Evolutionary conservation across 768 basidiomycete species (phyloP).

Genomic region (Mycena haematopus): DNA sequence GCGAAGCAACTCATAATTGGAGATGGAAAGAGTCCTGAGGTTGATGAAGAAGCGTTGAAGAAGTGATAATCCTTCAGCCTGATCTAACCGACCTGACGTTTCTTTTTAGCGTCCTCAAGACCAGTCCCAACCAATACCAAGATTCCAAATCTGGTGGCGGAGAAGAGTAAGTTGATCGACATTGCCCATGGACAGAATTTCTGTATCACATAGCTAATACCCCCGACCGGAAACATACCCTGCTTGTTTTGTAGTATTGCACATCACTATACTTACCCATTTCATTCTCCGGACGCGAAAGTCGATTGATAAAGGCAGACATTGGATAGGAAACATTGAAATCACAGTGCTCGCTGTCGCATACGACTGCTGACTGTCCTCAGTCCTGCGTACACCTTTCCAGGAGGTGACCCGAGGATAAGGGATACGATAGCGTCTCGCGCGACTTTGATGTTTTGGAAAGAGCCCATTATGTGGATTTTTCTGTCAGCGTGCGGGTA

Average conservation of each 20-base stretch:
- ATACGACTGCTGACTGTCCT: slow-evolving; percentile 91
- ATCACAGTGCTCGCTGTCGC: slow-evolving; percentile 87
- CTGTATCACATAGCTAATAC: slow-evolving; percentile 26
- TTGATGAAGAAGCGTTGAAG: slow-evolving; percentile 59
- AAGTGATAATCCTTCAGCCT: slow-evolving; percentile 52
- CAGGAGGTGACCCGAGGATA: slow-evolving; percentile 94
- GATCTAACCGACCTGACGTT: not conserved
- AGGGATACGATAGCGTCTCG: slow-evolving; percentile 95
- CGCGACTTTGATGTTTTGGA: slow-evolving; percentile 98
- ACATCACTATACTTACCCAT: slow-evolving; percentile 23
- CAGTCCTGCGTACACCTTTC: slow-evolving; percentile 90
- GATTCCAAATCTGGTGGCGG: slow-evolving; percentile 37
- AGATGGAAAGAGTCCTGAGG: slow-evolving; percentile 62
- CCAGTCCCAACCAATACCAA: slow-evolving; percentile 58
- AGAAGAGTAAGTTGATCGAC: slow-evolving; percentile 17
- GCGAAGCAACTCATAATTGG: slow-evolving; percentile 74
- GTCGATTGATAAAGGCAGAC: slow-evolving; percentile 13
- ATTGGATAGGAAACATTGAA: slow-evolving; percentile 4
- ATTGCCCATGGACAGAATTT: slow-evolving; percentile 6
- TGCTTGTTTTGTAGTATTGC: slow-evolving; percentile 25
- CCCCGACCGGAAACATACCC: slow-evolving; percentile 16
- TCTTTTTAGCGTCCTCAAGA: slow-evolving; percentile 52
- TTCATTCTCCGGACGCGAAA: slow-evolving; percentile 6
- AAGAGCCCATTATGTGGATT: slow-evolving; percentile 98
- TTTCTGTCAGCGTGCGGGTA: slow-evolving; percentile 58